Percentiles rank a stretch among this genome's conserved stretches.
phyloP scores from a whole-genome alignment of 2,329 filamentous ascomycete genomes.

The Sclerotinia sclerotiorum region DNA sequence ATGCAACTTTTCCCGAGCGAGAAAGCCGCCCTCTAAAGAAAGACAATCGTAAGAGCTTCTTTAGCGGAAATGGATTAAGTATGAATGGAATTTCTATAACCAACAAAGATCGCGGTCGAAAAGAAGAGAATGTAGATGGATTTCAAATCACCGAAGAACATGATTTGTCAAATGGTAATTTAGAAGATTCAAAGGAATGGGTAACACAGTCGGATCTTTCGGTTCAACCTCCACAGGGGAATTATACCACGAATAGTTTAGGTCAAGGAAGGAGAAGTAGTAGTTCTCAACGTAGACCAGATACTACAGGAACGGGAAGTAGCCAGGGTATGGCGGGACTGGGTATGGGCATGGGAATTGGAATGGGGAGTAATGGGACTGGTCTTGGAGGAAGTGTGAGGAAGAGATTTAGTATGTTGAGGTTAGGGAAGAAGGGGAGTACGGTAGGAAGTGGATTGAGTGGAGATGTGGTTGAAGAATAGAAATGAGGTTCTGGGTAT shows the following conservation, averaged over 20 bases:
- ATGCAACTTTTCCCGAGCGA: not conserved
- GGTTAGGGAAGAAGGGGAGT: constrained; percentile 42
- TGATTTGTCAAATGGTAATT: constrained; percentile 15
- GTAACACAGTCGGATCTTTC: constrained; percentile 43
- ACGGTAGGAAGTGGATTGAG: constrained; percentile 38
- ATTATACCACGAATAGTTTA: constrained; percentile 9
- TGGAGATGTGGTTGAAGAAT: constrained; percentile 32
- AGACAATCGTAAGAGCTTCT: constrained; percentile 23
- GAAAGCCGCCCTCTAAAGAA: constrained; percentile 10
- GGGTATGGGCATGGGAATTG: constrained; percentile 22
- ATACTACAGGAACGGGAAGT: constrained; percentile 20
- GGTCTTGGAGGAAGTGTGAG: constrained; percentile 34
- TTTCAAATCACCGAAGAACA: not conserved
- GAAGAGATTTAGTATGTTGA: constrained; percentile 39
- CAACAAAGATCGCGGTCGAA: constrained; percentile 19
- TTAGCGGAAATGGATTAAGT: constrained; percentile 23
- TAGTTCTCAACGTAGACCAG: constrained; percentile 29
- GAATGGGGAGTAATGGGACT: constrained; percentile 36
- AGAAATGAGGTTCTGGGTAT: not conserved
- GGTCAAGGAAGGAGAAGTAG: constrained; percentile 27
- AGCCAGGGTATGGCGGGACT: constrained; percentile 12
- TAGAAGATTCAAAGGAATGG: constrained; percentile 28
- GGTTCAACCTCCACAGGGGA: constrained; percentile 2
- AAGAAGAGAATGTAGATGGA: constrained; percentile 5
- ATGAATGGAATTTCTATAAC: constrained; percentile 22